A percentile compares a stretch with the other conserved stretches of the same genome.
Evolutionary conservation across 2,329 filamentous ascomycete species (phyloP).

Genomic region (Ceratocystis cubensis): DNA sequence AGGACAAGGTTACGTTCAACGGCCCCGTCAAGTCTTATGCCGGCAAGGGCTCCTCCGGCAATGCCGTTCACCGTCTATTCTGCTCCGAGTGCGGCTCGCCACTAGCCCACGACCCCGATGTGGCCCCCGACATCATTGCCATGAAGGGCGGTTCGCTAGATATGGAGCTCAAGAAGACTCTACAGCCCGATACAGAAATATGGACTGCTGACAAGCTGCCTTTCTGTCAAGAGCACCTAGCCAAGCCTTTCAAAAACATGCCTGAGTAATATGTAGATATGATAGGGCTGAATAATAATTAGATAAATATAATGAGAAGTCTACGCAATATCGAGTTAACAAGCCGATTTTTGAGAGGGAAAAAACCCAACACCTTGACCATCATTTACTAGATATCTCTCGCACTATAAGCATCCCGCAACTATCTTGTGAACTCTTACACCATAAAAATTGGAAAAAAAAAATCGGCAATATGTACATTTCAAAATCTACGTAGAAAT

Average conservation of each 20-base stretch:
- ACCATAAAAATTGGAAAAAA: no score
- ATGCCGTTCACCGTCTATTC: constrained; percentile 55
- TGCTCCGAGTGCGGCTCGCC: constrained; percentile 57
- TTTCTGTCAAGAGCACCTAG: constrained; percentile 54
- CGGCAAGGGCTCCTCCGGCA: constrained; percentile 47
- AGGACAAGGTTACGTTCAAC: constrained; percentile 50
- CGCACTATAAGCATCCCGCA: no score
- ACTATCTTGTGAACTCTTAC: no score
- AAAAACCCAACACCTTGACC: no score
- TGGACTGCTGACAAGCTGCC: constrained; percentile 58
- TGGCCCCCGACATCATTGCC: constrained; percentile 57
- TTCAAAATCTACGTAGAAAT: background rate
- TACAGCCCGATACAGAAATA: constrained; percentile 59
- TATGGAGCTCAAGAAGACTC: constrained; percentile 50
- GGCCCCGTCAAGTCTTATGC: constrained; percentile 54
- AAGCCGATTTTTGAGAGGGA: no score
- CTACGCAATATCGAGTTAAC: no score
- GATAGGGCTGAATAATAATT: background rate
- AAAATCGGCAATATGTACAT: background rate
- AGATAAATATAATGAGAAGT: background rate
- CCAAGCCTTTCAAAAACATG: constrained; percentile 52
- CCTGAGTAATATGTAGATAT: constrained; percentile 35
- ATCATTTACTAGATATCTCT: no score
- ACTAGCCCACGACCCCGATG: constrained; percentile 57
- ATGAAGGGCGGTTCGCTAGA: constrained; percentile 55